Percentiles rank a stretch among this genome's conserved stretches.
Conservation (phyloP, 805 yeast species). For the Spathaspora boniae region DNA sequence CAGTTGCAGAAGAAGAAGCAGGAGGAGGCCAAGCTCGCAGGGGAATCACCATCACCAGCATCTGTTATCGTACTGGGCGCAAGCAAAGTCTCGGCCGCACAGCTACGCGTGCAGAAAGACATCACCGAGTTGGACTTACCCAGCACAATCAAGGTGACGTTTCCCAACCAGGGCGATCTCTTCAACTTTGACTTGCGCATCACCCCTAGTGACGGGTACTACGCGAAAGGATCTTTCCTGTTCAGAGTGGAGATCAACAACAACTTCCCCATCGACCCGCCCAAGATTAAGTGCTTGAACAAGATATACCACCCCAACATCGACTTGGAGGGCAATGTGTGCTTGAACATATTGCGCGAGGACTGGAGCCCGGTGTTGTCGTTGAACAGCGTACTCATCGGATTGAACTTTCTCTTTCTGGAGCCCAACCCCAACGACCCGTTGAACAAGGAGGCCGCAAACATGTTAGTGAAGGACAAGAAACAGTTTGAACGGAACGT, state of each 20-base stretch:
- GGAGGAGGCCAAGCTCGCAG: constrained; percentile 34
- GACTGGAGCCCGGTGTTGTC: constrained; percentile 96
- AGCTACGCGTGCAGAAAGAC: constrained; percentile 73
- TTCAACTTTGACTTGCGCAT: constrained; percentile 59
- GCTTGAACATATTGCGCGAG: constrained; percentile 85
- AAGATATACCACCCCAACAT: constrained; percentile 92
- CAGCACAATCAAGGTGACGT: constrained; percentile 47
- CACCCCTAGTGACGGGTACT: constrained; percentile 70
- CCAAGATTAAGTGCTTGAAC: constrained; percentile 68
- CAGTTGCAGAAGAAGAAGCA: constrained; percentile 56
- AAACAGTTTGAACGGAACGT: constrained; percentile 55
- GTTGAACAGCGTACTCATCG: constrained; percentile 76
- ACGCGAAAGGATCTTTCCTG: constrained; percentile 61
- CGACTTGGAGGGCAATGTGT: constrained; percentile 84
- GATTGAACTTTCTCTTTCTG: constrained; percentile 76
- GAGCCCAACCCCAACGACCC: constrained; percentile 95
- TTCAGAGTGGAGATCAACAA: constrained; percentile 66
- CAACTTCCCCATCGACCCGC: constrained; percentile 89
- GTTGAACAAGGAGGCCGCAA: constrained; percentile 86
- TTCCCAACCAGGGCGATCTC: constrained; percentile 52
- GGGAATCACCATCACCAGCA: constrained; percentile 9
- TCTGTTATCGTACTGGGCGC: constrained; percentile 19
- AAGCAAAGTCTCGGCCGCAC: constrained; percentile 49
- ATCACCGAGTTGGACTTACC: constrained; percentile 68
- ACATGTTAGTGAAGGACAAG: constrained; percentile 37